These are phyloP conservation scores for bread wheat (Triticum aestivum) DNA, from an alignment of 176 grass and related monocot genomes.

Conservation along the genomic window DNA sequence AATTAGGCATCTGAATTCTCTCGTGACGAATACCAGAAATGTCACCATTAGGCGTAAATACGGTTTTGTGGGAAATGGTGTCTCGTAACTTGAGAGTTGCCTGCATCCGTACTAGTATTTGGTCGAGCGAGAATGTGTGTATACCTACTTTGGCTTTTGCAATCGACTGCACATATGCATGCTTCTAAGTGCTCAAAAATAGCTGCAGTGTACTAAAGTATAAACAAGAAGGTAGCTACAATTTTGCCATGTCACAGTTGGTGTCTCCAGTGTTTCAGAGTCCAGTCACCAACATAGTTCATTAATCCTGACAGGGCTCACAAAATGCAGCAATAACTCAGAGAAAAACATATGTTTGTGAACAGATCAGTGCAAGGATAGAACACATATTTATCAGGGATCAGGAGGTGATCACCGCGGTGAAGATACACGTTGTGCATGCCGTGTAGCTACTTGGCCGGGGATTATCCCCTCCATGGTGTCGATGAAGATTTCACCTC, in stretches of 20 bases:
- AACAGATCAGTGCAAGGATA: too few species aligned
- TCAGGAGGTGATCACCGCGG: too few species aligned
- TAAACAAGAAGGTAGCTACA: not conserved
- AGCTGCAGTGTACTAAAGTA: not conserved
- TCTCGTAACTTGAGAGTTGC: not conserved
- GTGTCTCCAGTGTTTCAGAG: not conserved
- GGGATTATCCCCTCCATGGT: too few species aligned
- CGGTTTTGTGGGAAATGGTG: conserved; percentile 25
- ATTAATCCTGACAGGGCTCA: not conserved
- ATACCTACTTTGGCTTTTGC: not conserved
- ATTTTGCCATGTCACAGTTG: not conserved
- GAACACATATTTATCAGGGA: too few species aligned
- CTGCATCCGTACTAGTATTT: not conserved
- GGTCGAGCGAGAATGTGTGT: conserved; percentile 11
- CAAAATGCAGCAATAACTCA: not conserved
- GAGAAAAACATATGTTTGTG: too few species aligned
- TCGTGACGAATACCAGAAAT: not conserved
- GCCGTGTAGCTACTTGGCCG: too few species aligned
- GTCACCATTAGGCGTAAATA: conserved; percentile 21
- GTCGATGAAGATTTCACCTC: too few species aligned
- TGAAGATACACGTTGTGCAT: too few species aligned
- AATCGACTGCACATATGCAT: not conserved
- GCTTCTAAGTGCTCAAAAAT: not conserved
- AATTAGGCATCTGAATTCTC: not conserved
- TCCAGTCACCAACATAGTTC: not conserved